Conservation (phyloP, 345 rosid species). For the Syzygium aqueum region DNA sequence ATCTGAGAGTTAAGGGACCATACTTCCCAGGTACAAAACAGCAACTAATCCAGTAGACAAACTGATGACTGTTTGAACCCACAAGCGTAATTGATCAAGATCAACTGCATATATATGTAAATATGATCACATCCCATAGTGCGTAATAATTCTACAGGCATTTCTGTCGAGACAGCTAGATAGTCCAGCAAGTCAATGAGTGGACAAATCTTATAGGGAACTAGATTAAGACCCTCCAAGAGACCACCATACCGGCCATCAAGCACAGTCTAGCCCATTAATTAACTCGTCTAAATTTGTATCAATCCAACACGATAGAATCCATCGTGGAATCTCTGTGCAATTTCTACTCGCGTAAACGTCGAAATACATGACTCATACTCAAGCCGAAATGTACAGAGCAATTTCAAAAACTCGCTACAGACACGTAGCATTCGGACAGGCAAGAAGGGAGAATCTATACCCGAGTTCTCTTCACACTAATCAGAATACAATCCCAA, state of each 20-base stretch:
- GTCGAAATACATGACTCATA: background rate
- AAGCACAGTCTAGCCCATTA: background rate
- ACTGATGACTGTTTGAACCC: conserved; percentile 33
- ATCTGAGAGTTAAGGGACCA: background rate
- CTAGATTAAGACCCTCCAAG: background rate
- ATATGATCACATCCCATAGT: background rate
- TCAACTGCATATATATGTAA: background rate
- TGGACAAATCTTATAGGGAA: background rate
- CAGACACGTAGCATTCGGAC: background rate
- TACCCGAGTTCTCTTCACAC: background rate
- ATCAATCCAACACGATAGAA: background rate
- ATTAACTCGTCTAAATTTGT: background rate
- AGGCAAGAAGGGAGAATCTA: background rate
- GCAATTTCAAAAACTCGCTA: background rate
- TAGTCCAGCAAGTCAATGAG: background rate
- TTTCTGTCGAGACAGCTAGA: background rate
- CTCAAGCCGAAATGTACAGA: background rate
- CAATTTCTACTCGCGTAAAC: background rate
- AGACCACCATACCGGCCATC: background rate
- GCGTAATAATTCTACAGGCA: background rate
- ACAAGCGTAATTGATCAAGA: background rate
- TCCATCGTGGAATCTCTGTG: background rate
- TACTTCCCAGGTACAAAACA: background rate
- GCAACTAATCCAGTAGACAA: conserved; percentile 36
- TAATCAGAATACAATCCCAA: background rate